Percentiles rank a stretch among this genome's conserved stretches.
These are phyloP conservation scores for Byssochlamys sp. DNA, from an alignment of 2,329 filamentous ascomycete genomes.

Conservation along the genomic window DNA sequence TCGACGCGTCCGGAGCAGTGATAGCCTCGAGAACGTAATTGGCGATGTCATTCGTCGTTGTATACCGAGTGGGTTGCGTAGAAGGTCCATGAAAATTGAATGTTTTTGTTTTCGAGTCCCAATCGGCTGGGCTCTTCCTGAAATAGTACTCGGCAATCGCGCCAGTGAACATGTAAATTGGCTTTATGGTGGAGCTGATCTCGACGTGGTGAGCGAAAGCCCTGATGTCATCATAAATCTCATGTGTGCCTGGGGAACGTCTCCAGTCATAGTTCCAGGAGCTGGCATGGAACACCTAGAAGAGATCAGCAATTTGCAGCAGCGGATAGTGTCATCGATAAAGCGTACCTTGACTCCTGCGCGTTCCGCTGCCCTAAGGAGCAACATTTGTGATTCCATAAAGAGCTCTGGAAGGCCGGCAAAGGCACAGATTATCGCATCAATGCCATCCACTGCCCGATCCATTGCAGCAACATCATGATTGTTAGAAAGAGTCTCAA, in stretches of 20 bases:
- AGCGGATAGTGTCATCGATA: background rate
- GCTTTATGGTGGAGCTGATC: background rate
- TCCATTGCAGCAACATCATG: background rate
- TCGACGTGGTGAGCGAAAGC: background rate
- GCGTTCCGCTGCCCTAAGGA: background rate
- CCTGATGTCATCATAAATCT: background rate
- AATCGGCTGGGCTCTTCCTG: too few species aligned
- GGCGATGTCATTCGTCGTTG: too few species aligned
- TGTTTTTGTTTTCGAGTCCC: too few species aligned
- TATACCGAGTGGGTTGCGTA: too few species aligned
- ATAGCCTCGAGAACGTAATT: too few species aligned
- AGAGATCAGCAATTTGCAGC: too few species aligned
- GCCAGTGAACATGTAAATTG: background rate
- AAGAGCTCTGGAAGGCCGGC: background rate
- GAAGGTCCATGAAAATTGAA: too few species aligned
- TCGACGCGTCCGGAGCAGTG: too few species aligned
- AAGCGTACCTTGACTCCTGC: background rate
- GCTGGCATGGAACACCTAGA: too few species aligned
- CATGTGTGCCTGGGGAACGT: background rate
- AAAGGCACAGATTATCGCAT: background rate
- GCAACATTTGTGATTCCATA: background rate
- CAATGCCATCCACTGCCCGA: background rate
- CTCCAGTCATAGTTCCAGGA: background rate
- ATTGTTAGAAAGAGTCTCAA: background rate
- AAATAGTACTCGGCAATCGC: background rate